Base-by-base conservation (phyloP, 768 basidiomycete genomes). In the Podaxis sp. region DNA sequence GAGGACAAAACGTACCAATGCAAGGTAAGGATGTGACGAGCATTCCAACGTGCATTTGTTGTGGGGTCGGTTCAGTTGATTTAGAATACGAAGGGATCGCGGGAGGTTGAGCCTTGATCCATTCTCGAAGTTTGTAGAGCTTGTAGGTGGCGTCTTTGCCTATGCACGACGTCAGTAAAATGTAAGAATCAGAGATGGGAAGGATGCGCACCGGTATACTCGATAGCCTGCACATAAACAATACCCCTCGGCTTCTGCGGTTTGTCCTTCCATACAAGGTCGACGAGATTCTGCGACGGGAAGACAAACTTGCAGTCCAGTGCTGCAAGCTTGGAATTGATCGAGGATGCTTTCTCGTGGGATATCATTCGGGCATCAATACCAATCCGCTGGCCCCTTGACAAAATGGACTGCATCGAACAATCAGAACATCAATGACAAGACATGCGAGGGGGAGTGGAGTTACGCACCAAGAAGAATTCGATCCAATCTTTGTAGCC, bases 281-380 rank as follows among this genome's bases (percentile, higher is more conserved):
- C 94, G 51, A 95, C 75, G 37, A 94, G 79, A 71, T 96, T 96
- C 70, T 91, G 85, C 9, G 89, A 82, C 0, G 92, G 92, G 65
- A 88, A 94, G 18, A 88, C 79, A 61, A 95, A 78, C 71, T 88
- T 89, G 16, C 88, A 85, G 55, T 76, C 77, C 55, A 80, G 79
- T 46, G 75, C 44, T 18, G 71, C 72, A 6, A 93, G 78, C 64
- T 83, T 84, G 47, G 78, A 67, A 62, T 83, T 85, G 57, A 94
- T 75, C 47, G 78, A 73, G 9, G 80, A 77, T 13, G 88, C 89
- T 61, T 86, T 86, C 67, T 88, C 84, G 67, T 90, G 84, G 0
- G 91, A 83, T 57, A 95, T 74, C 84, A 93, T 88, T 14, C 90
- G 85, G 2, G 92, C 89, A 71, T 96, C 94, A 57, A 95, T 81